These are phyloP conservation scores for Leptodontidium sp. DNA, from an alignment of 2,329 filamentous ascomycete species.

Conservation along the genomic window DNA sequence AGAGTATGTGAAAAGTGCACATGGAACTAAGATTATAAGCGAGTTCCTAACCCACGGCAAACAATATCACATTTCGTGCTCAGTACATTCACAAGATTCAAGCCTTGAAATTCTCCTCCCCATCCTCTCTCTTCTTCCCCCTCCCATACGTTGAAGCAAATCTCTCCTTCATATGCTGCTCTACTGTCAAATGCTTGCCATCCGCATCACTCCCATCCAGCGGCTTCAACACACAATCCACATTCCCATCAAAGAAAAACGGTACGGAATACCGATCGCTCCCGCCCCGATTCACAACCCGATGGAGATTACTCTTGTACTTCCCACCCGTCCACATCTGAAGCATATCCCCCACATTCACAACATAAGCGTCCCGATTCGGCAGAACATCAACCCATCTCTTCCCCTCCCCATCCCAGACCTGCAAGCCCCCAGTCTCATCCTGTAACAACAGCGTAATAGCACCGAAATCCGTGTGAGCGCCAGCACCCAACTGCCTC, in stretches of 20 bases:
- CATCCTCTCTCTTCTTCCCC: conserved; percentile 32
- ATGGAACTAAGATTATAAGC: too few relatives aligned
- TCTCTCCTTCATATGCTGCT: conserved; percentile 43
- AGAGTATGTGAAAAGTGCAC: too few relatives aligned
- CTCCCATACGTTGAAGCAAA: conserved; percentile 41
- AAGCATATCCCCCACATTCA: conserved; percentile 60
- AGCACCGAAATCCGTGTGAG: conserved; percentile 62
- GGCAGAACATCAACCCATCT: conserved; percentile 55
- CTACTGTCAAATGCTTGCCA: conserved; percentile 37
- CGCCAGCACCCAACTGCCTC: conserved; percentile 47
- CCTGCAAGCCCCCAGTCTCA: conserved; percentile 57
- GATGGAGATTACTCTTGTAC: conserved; percentile 61
- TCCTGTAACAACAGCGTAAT: conserved; percentile 63
- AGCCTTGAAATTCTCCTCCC: conserved; percentile 30
- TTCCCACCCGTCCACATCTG: conserved; percentile 56
- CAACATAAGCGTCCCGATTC: conserved; percentile 55
- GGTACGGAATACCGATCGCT: conserved; percentile 61
- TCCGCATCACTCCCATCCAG: conserved; percentile 35
- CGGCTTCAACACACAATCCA: conserved; percentile 49
- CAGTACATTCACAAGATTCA: conserved; percentile 6
- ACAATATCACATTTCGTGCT: neutral
- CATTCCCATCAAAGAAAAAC: conserved; percentile 63
- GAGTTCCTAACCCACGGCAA: too few relatives aligned
- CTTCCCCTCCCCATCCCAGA: conserved; percentile 52
- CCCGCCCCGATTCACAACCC: conserved; percentile 60